These are phyloP conservation scores for Coffea humblotiana DNA, from an alignment of 305 asterid species.

Conservation along the genomic window DNA sequence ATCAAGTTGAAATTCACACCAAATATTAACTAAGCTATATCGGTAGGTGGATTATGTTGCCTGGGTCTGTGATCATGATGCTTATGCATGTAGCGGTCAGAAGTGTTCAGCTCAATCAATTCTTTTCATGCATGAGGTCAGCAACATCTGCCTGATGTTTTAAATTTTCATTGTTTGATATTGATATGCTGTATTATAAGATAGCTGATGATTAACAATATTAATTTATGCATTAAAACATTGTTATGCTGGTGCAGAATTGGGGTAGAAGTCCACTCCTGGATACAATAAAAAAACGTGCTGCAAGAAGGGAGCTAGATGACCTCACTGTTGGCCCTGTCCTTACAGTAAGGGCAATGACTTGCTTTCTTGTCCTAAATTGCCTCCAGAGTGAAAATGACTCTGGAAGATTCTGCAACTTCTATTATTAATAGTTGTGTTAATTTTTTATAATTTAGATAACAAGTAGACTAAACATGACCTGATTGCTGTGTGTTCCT, in stretches of 20 bases:
- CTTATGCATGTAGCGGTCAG: conserved; percentile 96
- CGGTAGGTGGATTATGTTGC: conserved; percentile 80
- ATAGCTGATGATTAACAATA: neutral
- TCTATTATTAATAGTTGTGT: neutral
- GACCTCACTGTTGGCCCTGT: conserved; percentile 93
- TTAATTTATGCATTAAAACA: neutral
- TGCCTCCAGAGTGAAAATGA: neutral
- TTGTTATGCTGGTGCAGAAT: conserved; percentile 45
- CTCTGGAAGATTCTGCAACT: neutral
- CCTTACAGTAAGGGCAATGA: conserved; percentile 59
- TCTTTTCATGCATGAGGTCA: conserved; percentile 81
- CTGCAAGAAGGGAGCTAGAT: conserved; percentile 79
- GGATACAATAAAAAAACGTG: conserved; percentile 56
- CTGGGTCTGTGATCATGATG: conserved; percentile 99
- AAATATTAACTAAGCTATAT: conserved; percentile 1
- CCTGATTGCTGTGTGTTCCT: neutral
- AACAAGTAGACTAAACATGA: neutral
- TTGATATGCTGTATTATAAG: neutral
- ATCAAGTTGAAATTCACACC: neutral
- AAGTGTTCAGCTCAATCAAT: conserved; percentile 96
- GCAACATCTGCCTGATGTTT: neutral
- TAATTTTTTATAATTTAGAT: neutral
- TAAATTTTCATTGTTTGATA: neutral
- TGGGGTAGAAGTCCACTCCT: conserved; percentile 73
- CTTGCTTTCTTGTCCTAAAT: neutral